Percentiles rank a stretch among this genome's conserved stretches.
These are phyloP conservation scores for Pleurotus cornucopiae DNA, from an alignment of 768 basidiomycete genomes.

Conservation along the genomic window DNA sequence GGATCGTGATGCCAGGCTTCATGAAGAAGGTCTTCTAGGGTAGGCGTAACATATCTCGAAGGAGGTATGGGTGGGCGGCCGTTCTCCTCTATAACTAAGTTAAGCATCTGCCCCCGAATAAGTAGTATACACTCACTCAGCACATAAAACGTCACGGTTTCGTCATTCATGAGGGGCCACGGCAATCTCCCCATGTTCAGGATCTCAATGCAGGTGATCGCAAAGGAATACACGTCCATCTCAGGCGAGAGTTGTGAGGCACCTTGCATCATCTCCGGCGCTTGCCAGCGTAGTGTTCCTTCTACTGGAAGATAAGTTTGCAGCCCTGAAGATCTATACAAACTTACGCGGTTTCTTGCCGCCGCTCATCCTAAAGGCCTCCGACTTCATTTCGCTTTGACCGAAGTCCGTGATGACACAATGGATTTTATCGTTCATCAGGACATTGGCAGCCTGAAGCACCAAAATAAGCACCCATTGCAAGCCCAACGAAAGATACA, in stretches of 20 bases:
- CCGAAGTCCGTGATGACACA: slow-evolving; percentile 84
- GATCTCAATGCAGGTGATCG: slow-evolving; percentile 62
- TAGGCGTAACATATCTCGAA: slow-evolving; percentile 26
- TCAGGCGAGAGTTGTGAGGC: slow-evolving; percentile 60
- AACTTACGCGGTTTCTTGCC: slow-evolving; percentile 41
- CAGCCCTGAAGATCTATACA: not conserved
- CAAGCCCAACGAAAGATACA: slow-evolving; percentile 10
- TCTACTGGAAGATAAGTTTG: slow-evolving; percentile 25
- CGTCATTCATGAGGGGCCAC: slow-evolving; percentile 49
- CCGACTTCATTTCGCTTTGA: slow-evolving; percentile 74
- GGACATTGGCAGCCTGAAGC: slow-evolving; percentile 63
- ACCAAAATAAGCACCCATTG: not conserved
- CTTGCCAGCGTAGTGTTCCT: slow-evolving; percentile 69
- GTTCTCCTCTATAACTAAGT: slow-evolving; percentile 36
- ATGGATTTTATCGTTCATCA: slow-evolving; percentile 61
- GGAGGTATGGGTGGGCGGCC: slow-evolving; percentile 46
- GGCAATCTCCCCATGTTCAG: slow-evolving; percentile 59
- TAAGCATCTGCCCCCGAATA: not conserved
- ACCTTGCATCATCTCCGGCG: slow-evolving; percentile 61
- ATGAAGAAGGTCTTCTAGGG: slow-evolving; percentile 40
- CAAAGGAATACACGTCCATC: slow-evolving; percentile 68
- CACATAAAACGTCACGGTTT: slow-evolving; percentile 46
- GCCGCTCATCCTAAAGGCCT: slow-evolving; percentile 60
- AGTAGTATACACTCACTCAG: slow-evolving; percentile 31
- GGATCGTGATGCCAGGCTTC: slow-evolving; percentile 58